These are phyloP conservation scores for Nicotiana benthamiana DNA, from an alignment of 257 asterid genomes.

Conservation along the genomic window DNA sequence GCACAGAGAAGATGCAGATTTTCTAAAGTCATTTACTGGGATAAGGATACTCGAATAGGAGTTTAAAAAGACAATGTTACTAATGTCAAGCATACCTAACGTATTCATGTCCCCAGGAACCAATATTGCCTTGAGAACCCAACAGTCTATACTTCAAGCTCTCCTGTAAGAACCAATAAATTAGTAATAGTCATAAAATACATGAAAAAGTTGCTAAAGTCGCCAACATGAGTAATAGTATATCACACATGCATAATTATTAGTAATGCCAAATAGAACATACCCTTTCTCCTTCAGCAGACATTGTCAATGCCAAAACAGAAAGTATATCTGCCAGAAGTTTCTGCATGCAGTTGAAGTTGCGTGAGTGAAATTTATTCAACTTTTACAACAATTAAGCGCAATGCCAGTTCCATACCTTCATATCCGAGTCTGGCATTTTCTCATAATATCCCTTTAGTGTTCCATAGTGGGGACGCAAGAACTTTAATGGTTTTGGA, in stretches of 20 bases:
- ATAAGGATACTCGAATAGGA: neutral
- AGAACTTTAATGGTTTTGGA: conserved; percentile 90
- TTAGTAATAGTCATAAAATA: neutral
- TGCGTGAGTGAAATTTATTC: neutral
- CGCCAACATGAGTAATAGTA: neutral
- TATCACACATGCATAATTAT: neutral
- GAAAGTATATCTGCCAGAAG: conserved; percentile 92
- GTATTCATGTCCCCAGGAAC: conserved; percentile 99
- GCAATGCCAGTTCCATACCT: conserved; percentile 40
- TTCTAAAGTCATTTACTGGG: neutral
- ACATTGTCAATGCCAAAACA: conserved; percentile 95
- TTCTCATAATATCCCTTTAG: conserved; percentile 57
- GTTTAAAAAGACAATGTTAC: neutral
- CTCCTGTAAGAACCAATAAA: conserved; percentile 47
- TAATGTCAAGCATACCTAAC: conserved; percentile 52
- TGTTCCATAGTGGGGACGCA: conserved; percentile 94
- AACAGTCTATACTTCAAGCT: conserved; percentile 86
- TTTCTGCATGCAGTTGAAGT: conserved; percentile 34
- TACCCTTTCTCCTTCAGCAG: conserved; percentile 98
- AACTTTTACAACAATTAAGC: neutral
- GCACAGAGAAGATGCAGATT: neutral
- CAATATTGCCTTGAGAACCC: conserved; percentile 88
- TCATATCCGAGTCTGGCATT: conserved; percentile 61
- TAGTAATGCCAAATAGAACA: neutral
- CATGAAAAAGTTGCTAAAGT: conserved; percentile 2